Conservation (phyloP, 163 green algal genomes). For the Chlorella variabilis region DNA sequence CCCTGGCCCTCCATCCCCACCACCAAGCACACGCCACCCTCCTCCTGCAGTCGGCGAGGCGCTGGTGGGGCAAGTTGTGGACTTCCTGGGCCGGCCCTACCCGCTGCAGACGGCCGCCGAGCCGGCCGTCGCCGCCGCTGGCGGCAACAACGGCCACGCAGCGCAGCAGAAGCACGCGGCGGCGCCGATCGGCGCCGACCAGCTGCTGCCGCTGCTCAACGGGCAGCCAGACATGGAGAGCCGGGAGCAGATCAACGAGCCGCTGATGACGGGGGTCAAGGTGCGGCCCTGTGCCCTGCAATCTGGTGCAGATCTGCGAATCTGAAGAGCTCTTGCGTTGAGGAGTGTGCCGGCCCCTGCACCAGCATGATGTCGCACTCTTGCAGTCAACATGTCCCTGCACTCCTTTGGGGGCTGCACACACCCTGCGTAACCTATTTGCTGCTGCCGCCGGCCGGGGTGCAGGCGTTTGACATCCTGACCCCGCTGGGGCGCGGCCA, state of each 20-base stretch:
- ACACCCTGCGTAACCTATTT: not conserved
- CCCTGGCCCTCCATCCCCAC: no score
- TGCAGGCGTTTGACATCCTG: conserved; percentile 83
- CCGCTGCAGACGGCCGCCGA: not conserved
- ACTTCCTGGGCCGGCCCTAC: conserved; percentile 66
- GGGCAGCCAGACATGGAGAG: conserved; percentile 76
- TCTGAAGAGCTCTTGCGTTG: no score
- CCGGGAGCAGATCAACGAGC: conserved; percentile 82
- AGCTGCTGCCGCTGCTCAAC: conserved; percentile 72
- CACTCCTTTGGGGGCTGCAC: not conserved
- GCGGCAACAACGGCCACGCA: not conserved
- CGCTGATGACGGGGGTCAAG: conserved; percentile 80
- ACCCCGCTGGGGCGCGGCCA: conserved; percentile 89
- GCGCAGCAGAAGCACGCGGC: not conserved
- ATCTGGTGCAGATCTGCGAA: not conserved
- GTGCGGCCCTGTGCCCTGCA: conserved; percentile 1
- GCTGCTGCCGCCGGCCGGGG: not conserved
- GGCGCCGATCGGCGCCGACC: conserved; percentile 27
- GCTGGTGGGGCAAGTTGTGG: conserved; percentile 60
- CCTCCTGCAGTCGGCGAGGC: conserved; percentile 54
- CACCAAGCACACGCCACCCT: not conserved
- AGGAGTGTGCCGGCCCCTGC: no score
- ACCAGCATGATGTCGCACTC: no score
- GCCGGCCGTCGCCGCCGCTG: conserved; percentile 37
- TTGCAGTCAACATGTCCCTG: no score